These are phyloP conservation scores for Fomitopsis schrenkii DNA, from an alignment of 1,284 basidiomycete genomes.

Conservation along the genomic window DNA sequence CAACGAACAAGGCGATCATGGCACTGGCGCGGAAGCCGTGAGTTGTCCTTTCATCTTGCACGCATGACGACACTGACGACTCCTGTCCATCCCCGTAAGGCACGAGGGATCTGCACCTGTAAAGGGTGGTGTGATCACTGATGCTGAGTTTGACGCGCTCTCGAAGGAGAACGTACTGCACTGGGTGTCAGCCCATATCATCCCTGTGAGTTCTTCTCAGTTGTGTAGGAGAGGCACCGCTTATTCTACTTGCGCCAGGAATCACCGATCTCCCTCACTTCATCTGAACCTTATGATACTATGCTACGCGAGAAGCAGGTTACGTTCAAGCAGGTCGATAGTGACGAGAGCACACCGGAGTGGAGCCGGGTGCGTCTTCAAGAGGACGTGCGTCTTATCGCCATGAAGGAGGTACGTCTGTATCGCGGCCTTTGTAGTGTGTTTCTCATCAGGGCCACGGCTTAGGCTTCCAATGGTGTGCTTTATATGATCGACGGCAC, in stretches of 20 bases:
- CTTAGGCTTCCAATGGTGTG: slow-evolving; percentile 64
- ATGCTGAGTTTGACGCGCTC: slow-evolving; percentile 55
- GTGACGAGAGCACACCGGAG: slow-evolving; percentile 35
- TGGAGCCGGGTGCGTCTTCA: slow-evolving; percentile 58
- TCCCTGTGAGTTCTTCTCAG: slow-evolving; percentile 47
- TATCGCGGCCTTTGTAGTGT: not conserved
- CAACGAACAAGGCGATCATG: slow-evolving; percentile 81
- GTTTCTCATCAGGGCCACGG: slow-evolving; percentile 8
- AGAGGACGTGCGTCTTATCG: slow-evolving; percentile 46
- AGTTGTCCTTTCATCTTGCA: slow-evolving; percentile 22
- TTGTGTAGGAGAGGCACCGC: not conserved
- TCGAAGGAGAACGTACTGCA: slow-evolving; percentile 61
- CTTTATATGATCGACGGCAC: slow-evolving; percentile 70
- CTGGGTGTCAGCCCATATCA: slow-evolving; percentile 73
- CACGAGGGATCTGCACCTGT: slow-evolving; percentile 47
- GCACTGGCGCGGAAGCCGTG: slow-evolving; percentile 71
- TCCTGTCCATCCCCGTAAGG: slow-evolving; percentile 27
- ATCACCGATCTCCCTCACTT: slow-evolving; percentile 32
- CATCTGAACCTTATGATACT: slow-evolving; percentile 38
- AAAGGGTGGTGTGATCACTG: slow-evolving; percentile 46
- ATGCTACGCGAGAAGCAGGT: slow-evolving; percentile 53
- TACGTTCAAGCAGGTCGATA: slow-evolving; percentile 39
- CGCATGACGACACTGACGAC: not conserved
- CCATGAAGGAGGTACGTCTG: slow-evolving; percentile 51
- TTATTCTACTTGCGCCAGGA: slow-evolving; percentile 2